Evolutionary conservation across 2,329 filamentous ascomycete species (phyloP), one percentile per base, ranked within the genome.

Genomic region (Colletotrichum sp.): DNA sequence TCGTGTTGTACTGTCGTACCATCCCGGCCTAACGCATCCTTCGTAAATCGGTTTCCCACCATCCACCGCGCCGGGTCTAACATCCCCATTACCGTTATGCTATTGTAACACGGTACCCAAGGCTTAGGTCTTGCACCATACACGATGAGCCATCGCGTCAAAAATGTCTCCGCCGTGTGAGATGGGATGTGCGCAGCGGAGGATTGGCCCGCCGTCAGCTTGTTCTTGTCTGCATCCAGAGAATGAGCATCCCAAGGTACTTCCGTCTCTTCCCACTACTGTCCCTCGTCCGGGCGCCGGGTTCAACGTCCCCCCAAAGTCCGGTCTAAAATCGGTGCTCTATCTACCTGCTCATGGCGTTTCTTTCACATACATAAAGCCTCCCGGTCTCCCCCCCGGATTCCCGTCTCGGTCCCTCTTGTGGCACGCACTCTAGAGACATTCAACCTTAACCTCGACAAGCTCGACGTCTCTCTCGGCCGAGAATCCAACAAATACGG

Each of bases 11-110:
- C 44, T 49, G 34, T 66, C 59, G 64, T 76, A 73, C 28, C 73
- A 21, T 39, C 63, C 64, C 57, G 24, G 49, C 70, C 74, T 74
- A 76, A 76, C 15, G 57, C 74, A 73, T 69, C 72, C 62, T 75
- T 76, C 57, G 39, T 69, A 66, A 64, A 36, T 52, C 52, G 55
- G 59, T 21, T 26, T 59, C 52, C 49, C 60, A 55, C 72, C 72
- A 72, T 55, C 44, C 69, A 55, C 18, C 24, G 52, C 63, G 18
- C 52, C 71, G 72, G 52, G 70, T 28, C 26, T 28, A 49, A 7
- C 24, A 52, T 30, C 18, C 24, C 63, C 44, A 32, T 39, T 34
- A 21, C 64, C 70, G 64, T 69, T 69, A 59, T 76, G 70, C 59
- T 76, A 60, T 36, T 57, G 72, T 30, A 66, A 71, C 69, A 75